Evolutionary conservation across 2,329 filamentous ascomycete species (phyloP).

Genomic region (Aspergillus pseudoterreus): DNA sequence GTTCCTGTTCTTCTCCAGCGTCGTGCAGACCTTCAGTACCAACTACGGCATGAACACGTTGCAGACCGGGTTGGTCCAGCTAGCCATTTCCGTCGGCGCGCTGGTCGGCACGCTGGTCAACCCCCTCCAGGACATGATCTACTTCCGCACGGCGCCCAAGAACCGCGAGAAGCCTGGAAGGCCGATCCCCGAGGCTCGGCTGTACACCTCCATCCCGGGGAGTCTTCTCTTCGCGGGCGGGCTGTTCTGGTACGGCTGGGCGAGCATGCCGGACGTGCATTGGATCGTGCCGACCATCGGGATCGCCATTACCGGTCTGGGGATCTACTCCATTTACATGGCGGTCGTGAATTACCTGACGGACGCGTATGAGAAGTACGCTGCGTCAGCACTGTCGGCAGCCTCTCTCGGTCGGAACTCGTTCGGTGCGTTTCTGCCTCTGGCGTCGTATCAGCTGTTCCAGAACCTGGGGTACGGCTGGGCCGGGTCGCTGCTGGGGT

Average conservation of each 20-base stretch:
- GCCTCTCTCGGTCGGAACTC: conserved; percentile 44
- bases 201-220: conserved; percentile 42
- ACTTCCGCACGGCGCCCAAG: conserved; percentile 15
- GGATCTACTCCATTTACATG: conserved; percentile 44
- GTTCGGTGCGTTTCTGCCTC: conserved; percentile 46
- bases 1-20: conserved; percentile 41
- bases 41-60: conserved; percentile 35
- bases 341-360: conserved; percentile 49
- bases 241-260: conserved; percentile 37
- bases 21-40: conserved; percentile 37
- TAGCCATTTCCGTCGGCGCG: conserved; percentile 42
- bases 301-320: conserved; percentile 36
- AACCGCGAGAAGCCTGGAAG: conserved; percentile 35
- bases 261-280: conserved; percentile 20
- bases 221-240: conserved; percentile 34
- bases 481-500: conserved; percentile 43
- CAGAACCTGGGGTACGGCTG: conserved; percentile 40
- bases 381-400: conserved; percentile 45
- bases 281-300: conserved; percentile 34
- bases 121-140: conserved; percentile 35
- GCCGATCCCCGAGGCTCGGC: conserved; percentile 41
- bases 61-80: conserved; percentile 38
- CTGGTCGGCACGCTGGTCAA: conserved; percentile 41
- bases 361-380: conserved; percentile 48
- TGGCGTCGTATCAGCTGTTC: conserved; percentile 41